A percentile compares a stretch with the other conserved stretches of the same genome.
These are phyloP conservation scores for Didymella pomorum DNA, from an alignment of 2,329 filamentous ascomycete species.

Conservation along the genomic window DNA sequence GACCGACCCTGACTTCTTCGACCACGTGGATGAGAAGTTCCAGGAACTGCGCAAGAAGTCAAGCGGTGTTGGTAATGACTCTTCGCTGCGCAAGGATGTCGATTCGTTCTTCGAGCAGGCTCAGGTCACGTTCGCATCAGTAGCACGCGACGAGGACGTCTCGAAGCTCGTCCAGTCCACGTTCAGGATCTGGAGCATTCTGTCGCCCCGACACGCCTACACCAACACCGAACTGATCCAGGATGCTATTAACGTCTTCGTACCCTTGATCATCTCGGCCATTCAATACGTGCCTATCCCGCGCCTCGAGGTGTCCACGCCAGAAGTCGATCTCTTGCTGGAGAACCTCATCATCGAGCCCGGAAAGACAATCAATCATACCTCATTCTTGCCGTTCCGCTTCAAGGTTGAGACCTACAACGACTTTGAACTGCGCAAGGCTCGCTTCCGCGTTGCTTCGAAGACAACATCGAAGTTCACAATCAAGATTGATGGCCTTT, in stretches of 20 bases:
- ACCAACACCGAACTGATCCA: conserved; percentile 75
- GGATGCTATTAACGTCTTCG: conserved; percentile 80
- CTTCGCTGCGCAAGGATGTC: conserved; percentile 74
- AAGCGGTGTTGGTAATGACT: conserved; percentile 67
- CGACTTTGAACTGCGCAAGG: conserved; percentile 84
- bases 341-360: conserved; percentile 93
- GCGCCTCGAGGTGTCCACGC: conserved; percentile 84
- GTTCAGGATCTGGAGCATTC: conserved; percentile 70
- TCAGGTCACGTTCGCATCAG: conserved; percentile 71
- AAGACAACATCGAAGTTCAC: conserved; percentile 75
- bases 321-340: conserved; percentile 82
- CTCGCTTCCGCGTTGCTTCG: conserved; percentile 72
- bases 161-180: conserved; percentile 72
- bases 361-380: conserved; percentile 81
- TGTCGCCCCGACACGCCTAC: conserved; percentile 71
- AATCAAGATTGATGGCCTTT: conserved; percentile 82
- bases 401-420: conserved; percentile 85
- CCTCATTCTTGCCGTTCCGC: conserved; percentile 87
- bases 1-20: conserved; percentile 85
- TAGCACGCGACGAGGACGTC: conserved; percentile 76
- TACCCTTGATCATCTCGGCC: conserved; percentile 77
- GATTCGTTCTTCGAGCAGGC: conserved; percentile 75
- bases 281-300: conserved; percentile 91
- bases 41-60: conserved; percentile 66
- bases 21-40: conserved; percentile 73